Conservation (phyloP, 106 monocot genomes). For the Ottelia alismoides region DNA sequence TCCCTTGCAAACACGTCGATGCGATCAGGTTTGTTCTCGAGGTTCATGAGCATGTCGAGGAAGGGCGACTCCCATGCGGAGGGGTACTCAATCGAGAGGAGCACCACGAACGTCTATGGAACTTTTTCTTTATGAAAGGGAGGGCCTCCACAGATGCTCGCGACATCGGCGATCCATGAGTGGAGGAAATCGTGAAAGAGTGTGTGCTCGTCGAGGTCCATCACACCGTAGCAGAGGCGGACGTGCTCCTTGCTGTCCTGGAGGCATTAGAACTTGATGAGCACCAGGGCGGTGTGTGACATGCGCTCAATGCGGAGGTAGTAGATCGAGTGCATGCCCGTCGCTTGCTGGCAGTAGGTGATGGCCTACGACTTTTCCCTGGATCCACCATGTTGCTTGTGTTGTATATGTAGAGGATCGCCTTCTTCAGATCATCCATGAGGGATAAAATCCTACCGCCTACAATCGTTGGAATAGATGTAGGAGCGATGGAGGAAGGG, state of each 20-base stretch:
- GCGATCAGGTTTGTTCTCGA: conserved; percentile 17
- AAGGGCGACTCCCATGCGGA: conserved; percentile 41
- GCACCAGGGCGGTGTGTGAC: conserved; percentile 18
- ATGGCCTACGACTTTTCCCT: conserved; percentile 35
- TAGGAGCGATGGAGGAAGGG: too few species aligned
- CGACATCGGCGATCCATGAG: conserved; percentile 10
- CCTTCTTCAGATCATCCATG: conserved; percentile 93
- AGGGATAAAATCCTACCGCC: too few species aligned
- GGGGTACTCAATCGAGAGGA: conserved; percentile 63
- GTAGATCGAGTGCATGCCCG: conserved; percentile 30
- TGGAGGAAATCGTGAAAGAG: conserved; percentile 49
- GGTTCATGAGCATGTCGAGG: conserved; percentile 31
- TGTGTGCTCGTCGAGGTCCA: conserved; percentile 22
- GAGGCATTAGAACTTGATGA: conserved; percentile 74
- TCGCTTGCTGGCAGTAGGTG: conserved; percentile 33
- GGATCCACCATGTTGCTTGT: conserved; percentile 25
- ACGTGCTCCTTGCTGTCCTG: conserved; percentile 51
- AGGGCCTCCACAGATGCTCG: conserved; percentile 30
- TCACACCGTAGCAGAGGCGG: conserved; percentile 24
- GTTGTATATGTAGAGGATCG: conserved; percentile 58
- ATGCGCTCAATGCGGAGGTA: conserved; percentile 64
- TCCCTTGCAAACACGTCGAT: conserved; percentile 56
- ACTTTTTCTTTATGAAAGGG: conserved; percentile 76
- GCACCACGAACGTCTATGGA: conserved; percentile 48
- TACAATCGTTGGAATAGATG: too few species aligned